Percentiles rank a stretch among this genome's conserved stretches.
phyloP scores from a whole-genome alignment of 495 filamentous ascomycete genomes.

The Neurospora hispaniola region DNA sequence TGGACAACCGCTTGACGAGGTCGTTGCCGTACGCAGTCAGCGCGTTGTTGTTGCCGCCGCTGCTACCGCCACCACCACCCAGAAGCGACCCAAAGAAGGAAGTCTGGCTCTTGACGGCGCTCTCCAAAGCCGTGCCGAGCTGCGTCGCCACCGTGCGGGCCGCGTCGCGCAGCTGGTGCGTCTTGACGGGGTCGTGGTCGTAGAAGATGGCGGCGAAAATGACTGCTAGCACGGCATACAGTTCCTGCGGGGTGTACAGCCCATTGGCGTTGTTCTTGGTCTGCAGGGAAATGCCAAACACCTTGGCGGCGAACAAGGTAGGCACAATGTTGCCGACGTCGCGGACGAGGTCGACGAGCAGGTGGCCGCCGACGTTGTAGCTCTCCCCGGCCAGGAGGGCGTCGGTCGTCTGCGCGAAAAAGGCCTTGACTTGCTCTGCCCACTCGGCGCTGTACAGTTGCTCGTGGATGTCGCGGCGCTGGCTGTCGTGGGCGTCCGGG shows the following conservation, averaged over 20 bases:
- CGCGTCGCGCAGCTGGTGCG: slow-evolving; percentile 49
- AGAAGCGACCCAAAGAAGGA: slow-evolving; percentile 44
- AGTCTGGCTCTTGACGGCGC: slow-evolving; percentile 50
- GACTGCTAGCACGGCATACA: slow-evolving; percentile 63
- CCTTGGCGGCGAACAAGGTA: slow-evolving; percentile 57
- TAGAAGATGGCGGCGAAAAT: slow-evolving; percentile 48
- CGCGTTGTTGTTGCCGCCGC: slow-evolving; percentile 39
- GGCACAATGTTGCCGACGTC: slow-evolving; percentile 68
- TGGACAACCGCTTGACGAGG: slow-evolving; percentile 58
- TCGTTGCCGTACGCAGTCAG: slow-evolving; percentile 58
- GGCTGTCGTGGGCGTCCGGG: slow-evolving; percentile 36
- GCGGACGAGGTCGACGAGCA: slow-evolving; percentile 66
- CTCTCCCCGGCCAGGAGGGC: slow-evolving; percentile 54
- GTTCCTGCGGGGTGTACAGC: slow-evolving; percentile 67
- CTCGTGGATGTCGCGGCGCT: slow-evolving; percentile 44
- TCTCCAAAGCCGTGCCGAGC: slow-evolving; percentile 27
- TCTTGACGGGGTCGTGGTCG: slow-evolving; percentile 38
- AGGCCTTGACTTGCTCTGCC: slow-evolving; percentile 44
- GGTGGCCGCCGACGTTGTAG: slow-evolving; percentile 44
- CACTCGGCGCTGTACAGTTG: slow-evolving; percentile 50
- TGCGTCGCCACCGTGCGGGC: slow-evolving; percentile 51
- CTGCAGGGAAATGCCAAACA: slow-evolving; percentile 68
- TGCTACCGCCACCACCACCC: slow-evolving; percentile 12
- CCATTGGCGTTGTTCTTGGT: slow-evolving; percentile 56
- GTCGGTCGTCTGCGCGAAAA: slow-evolving; percentile 55